Evolutionary conservation across 352 stramenopile species (phyloP).

Genomic region (Phytophthora megakarya): DNA sequence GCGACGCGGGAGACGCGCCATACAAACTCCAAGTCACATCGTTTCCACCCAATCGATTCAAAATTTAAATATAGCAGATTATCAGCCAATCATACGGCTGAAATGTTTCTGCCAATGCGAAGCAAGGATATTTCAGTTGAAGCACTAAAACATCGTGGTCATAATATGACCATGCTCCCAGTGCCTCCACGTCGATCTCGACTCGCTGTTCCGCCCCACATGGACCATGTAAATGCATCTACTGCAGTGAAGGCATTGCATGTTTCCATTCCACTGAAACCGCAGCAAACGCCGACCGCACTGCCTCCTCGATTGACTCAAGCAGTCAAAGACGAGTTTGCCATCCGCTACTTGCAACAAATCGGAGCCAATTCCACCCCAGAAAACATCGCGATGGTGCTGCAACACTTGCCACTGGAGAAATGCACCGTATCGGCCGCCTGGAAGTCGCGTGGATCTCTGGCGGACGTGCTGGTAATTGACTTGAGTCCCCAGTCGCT

Average conservation of each 20-base stretch:
- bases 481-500: slow-evolving; percentile 50
- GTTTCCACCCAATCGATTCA: slow-evolving; percentile 26
- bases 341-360: slow-evolving; percentile 73
- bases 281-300: slow-evolving; percentile 49
- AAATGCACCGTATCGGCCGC: slow-evolving; percentile 59
- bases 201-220: not conserved
- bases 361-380: slow-evolving; percentile 52
- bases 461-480: slow-evolving; percentile 58
- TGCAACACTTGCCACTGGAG: slow-evolving; percentile 68
- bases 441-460: slow-evolving; percentile 63
- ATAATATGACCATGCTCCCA: slow-evolving; percentile 16
- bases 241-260: slow-evolving; percentile 52
- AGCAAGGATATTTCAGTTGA: slow-evolving; percentile 13
- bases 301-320: slow-evolving; percentile 52
- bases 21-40: slow-evolving; percentile 31
- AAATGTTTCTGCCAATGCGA: slow-evolving; percentile 5
- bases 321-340: slow-evolving; percentile 66
- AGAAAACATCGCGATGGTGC: slow-evolving; percentile 65
- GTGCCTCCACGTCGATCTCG: slow-evolving; percentile 13
- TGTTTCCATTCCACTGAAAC: slow-evolving; percentile 58
- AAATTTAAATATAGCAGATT: slow-evolving; percentile 41
- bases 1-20: slow-evolving; percentile 7
- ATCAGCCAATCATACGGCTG: slow-evolving; percentile 21
- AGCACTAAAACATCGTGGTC: slow-evolving; percentile 7
- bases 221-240: slow-evolving; percentile 26